phyloP scores from a whole-genome alignment of 192 early-diverging fungal species.

The Coemansia sp. region DNA sequence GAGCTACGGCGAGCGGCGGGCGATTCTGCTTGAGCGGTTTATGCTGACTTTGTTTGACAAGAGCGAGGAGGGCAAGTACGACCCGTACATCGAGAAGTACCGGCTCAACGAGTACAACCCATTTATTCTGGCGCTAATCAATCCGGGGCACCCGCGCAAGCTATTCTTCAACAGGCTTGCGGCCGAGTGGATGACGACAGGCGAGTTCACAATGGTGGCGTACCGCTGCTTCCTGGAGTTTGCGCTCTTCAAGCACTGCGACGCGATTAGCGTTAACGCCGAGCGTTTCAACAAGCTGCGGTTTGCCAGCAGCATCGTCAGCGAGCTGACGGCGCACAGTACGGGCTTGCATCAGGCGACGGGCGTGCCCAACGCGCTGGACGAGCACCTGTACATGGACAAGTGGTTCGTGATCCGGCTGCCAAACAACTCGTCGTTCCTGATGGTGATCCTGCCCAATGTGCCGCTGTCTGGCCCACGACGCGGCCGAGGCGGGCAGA shows the following conservation, averaged over 20 bases:
- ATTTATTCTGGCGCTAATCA: constrained; percentile 47
- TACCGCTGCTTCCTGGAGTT: constrained; percentile 54
- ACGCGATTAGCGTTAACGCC: constrained; percentile 50
- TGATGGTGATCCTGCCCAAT: constrained; percentile 55
- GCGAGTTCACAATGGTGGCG: constrained; percentile 54
- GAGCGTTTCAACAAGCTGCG: constrained; percentile 52
- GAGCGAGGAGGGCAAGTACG: constrained; percentile 38
- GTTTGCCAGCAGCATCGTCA: constrained; percentile 51
- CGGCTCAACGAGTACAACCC: constrained; percentile 54
- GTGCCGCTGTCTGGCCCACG: constrained; percentile 32
- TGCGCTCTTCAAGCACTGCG: constrained; percentile 52
- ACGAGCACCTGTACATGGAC: constrained; percentile 49
- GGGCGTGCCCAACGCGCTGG: constrained; percentile 48
- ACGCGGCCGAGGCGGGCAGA: constrained; percentile 12
- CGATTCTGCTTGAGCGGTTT: constrained; percentile 51
- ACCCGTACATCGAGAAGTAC: constrained; percentile 51
- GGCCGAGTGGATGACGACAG: constrained; percentile 48
- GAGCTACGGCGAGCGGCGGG: constrained; percentile 28
- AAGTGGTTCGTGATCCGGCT: constrained; percentile 56
- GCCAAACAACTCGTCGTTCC: constrained; percentile 51
- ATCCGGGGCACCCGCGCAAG: constrained; percentile 44
- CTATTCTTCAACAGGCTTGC: constrained; percentile 50
- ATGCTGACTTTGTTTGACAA: constrained; percentile 56
- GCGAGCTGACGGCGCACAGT: constrained; percentile 34
- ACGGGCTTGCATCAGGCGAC: constrained; percentile 29